phyloP scores from a whole-genome alignment of 1,139 yeast genomes.

The Taphrina deformans region DNA sequence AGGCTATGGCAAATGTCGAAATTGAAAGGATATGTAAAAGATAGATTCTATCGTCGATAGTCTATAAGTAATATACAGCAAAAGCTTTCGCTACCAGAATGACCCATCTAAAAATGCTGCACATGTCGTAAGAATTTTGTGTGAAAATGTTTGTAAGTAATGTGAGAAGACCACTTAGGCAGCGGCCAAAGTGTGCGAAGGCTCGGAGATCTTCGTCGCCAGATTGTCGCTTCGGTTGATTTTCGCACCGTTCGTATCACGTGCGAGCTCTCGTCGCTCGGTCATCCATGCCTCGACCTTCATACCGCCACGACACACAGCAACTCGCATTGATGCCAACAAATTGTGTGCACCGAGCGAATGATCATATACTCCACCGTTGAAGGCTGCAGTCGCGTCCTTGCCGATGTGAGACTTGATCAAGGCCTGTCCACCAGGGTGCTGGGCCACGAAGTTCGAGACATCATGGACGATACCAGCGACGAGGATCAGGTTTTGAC shows the following conservation, averaged over 20 bases:
- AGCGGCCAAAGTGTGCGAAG: conserved; percentile 22
- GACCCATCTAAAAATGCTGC: neutral
- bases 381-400: conserved; percentile 95
- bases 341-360: conserved; percentile 97
- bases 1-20: too few relatives aligned
- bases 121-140: neutral
- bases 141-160: neutral
- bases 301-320: conserved; percentile 83
- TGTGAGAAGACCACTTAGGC: neutral
- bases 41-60: neutral
- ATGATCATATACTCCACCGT: conserved; percentile 96
- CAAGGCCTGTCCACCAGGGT: conserved; percentile 96
- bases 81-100: neutral
- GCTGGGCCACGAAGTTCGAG: conserved; percentile 77
- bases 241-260: conserved; percentile 54
- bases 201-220: conserved; percentile 48
- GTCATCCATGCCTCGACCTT: conserved; percentile 67
- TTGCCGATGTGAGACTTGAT: conserved; percentile 85
- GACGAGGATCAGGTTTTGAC: conserved; percentile 70
- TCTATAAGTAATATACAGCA: neutral
- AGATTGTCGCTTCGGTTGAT: conserved; percentile 64
- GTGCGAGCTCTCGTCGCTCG: conserved; percentile 58
- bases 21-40: neutral
- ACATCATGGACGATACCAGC: conserved; percentile 96
- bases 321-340: conserved; percentile 93